Conservation (phyloP, 2,329 filamentous ascomycete species). For the Penicillium freii region DNA sequence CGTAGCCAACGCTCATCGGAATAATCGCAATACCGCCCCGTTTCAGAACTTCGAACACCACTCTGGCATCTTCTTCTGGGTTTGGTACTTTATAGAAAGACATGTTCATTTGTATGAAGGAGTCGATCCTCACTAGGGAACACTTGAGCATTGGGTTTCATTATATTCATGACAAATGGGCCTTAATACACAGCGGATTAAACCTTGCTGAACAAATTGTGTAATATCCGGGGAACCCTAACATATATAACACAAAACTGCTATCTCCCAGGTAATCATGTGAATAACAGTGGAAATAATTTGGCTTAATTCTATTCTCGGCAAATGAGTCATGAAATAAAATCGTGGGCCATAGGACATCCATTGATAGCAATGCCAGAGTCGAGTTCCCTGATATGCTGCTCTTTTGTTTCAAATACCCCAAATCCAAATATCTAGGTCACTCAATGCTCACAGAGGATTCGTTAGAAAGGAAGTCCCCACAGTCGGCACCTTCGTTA, state of each 20-base stretch:
- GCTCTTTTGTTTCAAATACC: neutral
- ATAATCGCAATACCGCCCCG: constrained; percentile 29
- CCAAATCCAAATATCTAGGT: neutral
- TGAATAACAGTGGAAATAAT: neutral
- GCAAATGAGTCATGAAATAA: neutral
- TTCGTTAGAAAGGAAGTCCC: constrained; percentile 29
- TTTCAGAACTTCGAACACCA: constrained; percentile 23
- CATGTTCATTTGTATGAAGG: neutral
- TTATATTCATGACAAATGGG: neutral
- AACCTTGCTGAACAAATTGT: neutral
- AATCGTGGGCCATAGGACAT: too few relatives aligned
- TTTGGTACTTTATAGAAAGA: neutral
- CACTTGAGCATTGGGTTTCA: neutral
- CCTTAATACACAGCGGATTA: neutral
- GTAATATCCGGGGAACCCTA: neutral
- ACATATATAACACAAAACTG: neutral
- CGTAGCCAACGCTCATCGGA: constrained; percentile 29
- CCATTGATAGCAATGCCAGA: neutral
- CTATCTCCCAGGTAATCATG: neutral
- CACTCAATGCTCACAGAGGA: constrained; percentile 16
- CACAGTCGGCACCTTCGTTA: constrained; percentile 17
- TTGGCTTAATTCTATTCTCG: neutral
- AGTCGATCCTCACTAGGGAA: neutral
- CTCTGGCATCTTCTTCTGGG: constrained; percentile 17
- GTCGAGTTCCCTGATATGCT: neutral